phyloP scores from a whole-genome alignment of 176 grass and related monocot genomes.

The Oryza meyeriana region DNA sequence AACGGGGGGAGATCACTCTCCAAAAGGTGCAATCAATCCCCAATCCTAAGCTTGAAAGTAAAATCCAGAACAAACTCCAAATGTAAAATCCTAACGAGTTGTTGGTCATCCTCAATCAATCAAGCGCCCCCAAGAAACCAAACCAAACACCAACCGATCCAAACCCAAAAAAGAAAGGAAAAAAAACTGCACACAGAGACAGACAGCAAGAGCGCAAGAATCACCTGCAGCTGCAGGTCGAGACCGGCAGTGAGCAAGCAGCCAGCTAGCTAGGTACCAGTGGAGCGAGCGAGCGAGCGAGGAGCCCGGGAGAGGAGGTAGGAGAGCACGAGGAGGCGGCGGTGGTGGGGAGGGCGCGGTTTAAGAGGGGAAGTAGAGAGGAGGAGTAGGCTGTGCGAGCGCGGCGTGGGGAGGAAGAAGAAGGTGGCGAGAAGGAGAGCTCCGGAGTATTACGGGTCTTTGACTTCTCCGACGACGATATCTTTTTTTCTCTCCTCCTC shows the following conservation, averaged over 20 bases:
- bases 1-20: background rate
- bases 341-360: background rate
- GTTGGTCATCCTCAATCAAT: background rate
- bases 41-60: background rate
- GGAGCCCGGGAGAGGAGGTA: background rate
- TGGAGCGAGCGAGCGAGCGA: background rate
- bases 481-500: background rate
- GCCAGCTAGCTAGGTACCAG: background rate
- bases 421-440: conserved; percentile 25
- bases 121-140: background rate
- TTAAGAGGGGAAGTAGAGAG: background rate
- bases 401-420: conserved; percentile 18
- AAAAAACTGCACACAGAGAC: background rate
- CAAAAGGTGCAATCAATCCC: background rate
- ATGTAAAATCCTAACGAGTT: background rate
- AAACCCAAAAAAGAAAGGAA: background rate
- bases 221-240: conserved; percentile 39
- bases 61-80: background rate
- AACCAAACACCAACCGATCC: background rate
- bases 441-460: too few species aligned
- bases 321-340: background rate
- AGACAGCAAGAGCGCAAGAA: background rate
- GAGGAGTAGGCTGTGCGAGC: background rate
- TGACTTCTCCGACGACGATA: conserved; percentile 1
- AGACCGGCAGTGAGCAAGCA: background rate